Conservation (phyloP, 306 rosid species). For the Malus sieversii region DNA sequence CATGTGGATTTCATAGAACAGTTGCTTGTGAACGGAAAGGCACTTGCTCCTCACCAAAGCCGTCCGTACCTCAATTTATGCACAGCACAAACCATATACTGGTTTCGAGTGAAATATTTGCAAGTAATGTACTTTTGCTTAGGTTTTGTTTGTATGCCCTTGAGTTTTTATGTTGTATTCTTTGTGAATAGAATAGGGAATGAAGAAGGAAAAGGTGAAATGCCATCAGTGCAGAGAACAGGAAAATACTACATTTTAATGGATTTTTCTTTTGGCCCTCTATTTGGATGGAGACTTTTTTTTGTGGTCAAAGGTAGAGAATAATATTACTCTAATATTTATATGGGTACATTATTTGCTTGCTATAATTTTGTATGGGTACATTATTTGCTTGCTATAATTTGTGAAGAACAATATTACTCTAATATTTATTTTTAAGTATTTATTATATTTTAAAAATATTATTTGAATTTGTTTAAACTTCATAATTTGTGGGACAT, state of each 20-base stretch:
- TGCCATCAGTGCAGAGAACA: not conserved
- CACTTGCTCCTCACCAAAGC: slow-evolving; percentile 60
- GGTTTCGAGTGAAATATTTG: not conserved
- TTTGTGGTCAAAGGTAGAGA: no score
- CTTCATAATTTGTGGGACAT: no score
- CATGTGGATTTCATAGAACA: slow-evolving; percentile 86
- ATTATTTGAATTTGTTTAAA: no score
- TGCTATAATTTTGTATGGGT: no score
- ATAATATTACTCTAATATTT: no score
- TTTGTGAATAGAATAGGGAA: slow-evolving; percentile 11
- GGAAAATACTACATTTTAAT: not conserved
- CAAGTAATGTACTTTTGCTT: not conserved
- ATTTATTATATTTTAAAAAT: no score
- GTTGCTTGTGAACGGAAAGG: slow-evolving; percentile 77
- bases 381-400: no score
- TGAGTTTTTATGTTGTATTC: not conserved
- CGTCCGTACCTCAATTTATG: slow-evolving; percentile 55
- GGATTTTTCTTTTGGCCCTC: not conserved
- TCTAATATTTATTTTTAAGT: no score
- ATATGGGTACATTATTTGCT: no score
- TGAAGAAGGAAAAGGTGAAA: not conserved
- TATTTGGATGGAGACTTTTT: not conserved
- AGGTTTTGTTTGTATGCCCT: slow-evolving; percentile 6
- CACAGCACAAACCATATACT: slow-evolving; percentile 61
- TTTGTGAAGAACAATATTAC: no score